phyloP scores from a whole-genome alignment of 768 basidiomycete species.

The Xanthoconium stramineum region DNA sequence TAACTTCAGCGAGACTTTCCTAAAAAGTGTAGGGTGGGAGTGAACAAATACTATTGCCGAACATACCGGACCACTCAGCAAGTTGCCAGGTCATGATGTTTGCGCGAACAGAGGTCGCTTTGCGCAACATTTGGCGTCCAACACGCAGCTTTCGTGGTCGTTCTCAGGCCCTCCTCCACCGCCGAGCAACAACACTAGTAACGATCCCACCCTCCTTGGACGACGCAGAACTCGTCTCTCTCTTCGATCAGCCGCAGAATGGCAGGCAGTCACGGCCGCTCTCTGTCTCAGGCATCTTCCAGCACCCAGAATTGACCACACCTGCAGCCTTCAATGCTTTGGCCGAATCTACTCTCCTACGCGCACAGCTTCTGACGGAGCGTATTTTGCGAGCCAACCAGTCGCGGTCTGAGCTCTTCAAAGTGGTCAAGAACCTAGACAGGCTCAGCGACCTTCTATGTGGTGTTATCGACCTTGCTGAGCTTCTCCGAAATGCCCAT shows the following conservation, averaged over 20 bases:
- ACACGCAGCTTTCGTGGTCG: slow-evolving; percentile 43
- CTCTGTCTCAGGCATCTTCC: slow-evolving; percentile 77
- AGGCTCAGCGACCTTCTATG: slow-evolving; percentile 94
- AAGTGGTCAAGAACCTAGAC: slow-evolving; percentile 95
- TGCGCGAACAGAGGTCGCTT: slow-evolving; percentile 38
- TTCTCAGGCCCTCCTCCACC: slow-evolving; percentile 9
- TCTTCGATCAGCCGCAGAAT: slow-evolving; percentile 66
- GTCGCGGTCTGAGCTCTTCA: slow-evolving; percentile 69
- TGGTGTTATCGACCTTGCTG: slow-evolving; percentile 94
- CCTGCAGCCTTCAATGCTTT: slow-evolving; percentile 70
- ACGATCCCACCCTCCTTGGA: slow-evolving; percentile 60
- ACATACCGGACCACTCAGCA: background rate
- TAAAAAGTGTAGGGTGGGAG: background rate
- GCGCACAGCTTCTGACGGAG: slow-evolving; percentile 79
- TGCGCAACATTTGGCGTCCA: slow-evolving; percentile 34
- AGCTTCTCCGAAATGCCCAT: slow-evolving; percentile 90
- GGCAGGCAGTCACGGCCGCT: slow-evolving; percentile 38
- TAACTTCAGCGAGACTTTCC: slow-evolving; percentile 1
- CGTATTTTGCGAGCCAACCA: slow-evolving; percentile 75
- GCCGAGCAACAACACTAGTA: slow-evolving; percentile 38
- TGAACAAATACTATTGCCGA: background rate
- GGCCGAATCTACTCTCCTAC: slow-evolving; percentile 73
- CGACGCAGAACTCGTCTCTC: slow-evolving; percentile 61
- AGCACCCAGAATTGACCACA: slow-evolving; percentile 66
- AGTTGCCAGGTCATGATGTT: slow-evolving; percentile 30